Base-by-base conservation (phyloP, 2,329 filamentous ascomycete species). In the Coniella lustricola region DNA sequence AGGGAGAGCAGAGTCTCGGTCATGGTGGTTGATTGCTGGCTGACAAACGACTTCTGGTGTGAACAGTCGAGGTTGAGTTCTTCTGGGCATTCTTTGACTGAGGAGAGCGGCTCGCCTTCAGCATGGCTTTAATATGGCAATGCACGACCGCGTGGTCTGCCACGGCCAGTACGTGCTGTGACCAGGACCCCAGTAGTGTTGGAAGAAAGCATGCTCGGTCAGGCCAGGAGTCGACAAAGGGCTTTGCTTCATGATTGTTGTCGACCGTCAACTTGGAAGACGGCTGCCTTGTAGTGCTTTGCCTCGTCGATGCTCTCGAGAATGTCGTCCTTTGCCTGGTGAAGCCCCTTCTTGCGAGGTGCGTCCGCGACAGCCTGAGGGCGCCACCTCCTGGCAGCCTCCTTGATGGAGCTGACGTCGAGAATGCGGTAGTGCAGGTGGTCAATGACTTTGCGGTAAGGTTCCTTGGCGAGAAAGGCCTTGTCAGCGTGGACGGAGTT, bases 231-330 rank as follows among this genome's bases (percentile, higher is more conserved):
- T 10, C 25, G 5, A 10, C 25, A 29, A 29, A 29, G 25, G 25
- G 25, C 5, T 29, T 29, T 29, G 25, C 5, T 29, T 36, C 10
- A 37, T 31, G 20, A 29, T 22, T 22, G 21, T 10, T 18, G 17
- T 4, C n/a, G 22, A 7, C 16, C 12, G 21, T 22, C 17, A 1
- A 25, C 41, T 37, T 57, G 49, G 36, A 64, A 64, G 29, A 62
- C 51, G 17, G 51, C 52, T 40, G 84, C 73, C 59, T 79, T 81
- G 66, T 95, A 97, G 63, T 86, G 96, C 59, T 72, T 81, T 47
- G 91, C 91, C 71, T 98, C 93, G 48, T 79, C 84, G 54, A 98
- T 96, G 67, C 91, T 97, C 71, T 98, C 93, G 52, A 96, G 66
- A 50, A 98, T 95, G 66, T 98, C 93, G 48, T 88, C 82, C 58